Base-by-base conservation (phyloP, 257 asterid genomes). In the Forsythia viridissima region DNA sequence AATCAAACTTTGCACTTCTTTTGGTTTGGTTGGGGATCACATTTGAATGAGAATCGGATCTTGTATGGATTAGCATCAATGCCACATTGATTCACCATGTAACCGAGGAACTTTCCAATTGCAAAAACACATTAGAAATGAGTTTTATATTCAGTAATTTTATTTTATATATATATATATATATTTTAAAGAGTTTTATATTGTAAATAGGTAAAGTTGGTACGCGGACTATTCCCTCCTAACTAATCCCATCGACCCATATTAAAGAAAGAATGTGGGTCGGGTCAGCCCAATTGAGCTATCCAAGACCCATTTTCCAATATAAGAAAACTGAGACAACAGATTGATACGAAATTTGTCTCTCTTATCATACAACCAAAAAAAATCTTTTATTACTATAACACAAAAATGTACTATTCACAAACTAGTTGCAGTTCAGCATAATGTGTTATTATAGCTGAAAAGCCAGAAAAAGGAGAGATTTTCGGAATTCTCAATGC, bases 401-500 rank as follows among this genome's bases (percentile, higher is more conserved):
- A 63, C 70, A 63, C 15, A 24, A 63, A 63, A 63, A 63, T 55
- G 72, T 78, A 79, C 48, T 72, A 72, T 79, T 71, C 82, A 72
- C 73, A 79, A 65, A 66, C 75, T 73, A 79, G 67, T 43, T 63
- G 69, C 24, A 24, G 38, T 24, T 20, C 78, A 63, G 74, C 39
- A 39, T 44, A 46, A 4, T 79, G 57, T 21, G 16, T 24, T 57
- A 48, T 15, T 30, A 21, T 42, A 43, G 76, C 76, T 46, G 65
- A 41, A 36, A 67, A 68, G 65, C 71, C 34, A 75, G 70, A 74
- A 78, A 76, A 83, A 59, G 52, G 76, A 15, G 61, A 57, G 40
- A 74, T 40, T 79, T 74, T 71, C 61, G 76, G 67, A 73, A 70
- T 40, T 74, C 77, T 77, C 74, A 77, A 57, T 71, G 72, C 52